Base-by-base conservation (phyloP, 164 flowering plant genomes). In the Malania oleifera region DNA sequence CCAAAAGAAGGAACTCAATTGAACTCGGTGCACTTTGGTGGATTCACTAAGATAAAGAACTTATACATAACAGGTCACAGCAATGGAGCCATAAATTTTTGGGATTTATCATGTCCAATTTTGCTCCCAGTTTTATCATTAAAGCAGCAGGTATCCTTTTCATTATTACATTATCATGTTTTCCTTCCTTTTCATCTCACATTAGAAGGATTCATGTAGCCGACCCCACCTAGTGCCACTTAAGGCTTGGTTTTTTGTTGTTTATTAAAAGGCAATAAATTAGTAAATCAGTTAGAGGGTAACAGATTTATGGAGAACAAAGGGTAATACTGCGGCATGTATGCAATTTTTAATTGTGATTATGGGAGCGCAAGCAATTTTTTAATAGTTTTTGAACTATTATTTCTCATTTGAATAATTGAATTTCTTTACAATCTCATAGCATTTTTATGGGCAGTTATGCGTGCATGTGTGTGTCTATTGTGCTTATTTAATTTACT, bases 21-120 rank as follows among this genome's bases (percentile, higher is more conserved):
- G 56, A 64, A 52, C 43, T 62, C 76, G 14, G 44, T 63, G 39
- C 71, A 52, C 38, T 79, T 78, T 49, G 63, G 63, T 63, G 83
- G 92, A 23, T 81, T 89, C 59, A 34, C 84, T 24, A 82, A 74
- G 70, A 69, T 80, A 14, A 80, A 74, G 64, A 79, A 83, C 62
- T 66, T 92, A 64, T 87, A 75, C 62, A 78, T 89, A 59, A 87
- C 93, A 34, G 98, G 98, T 51, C 98, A 92, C 60, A 68, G 73
- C 59, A 75, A 87, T 62, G 98, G 98, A 64, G 67, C 80, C 31
- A 79, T 89, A 52, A 82, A 80, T 49, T 77, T 92, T 60, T 92
- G 98, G 96, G 98, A 92, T 74, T 70, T 76, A 51, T 76, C 96
- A 22, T 81, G 72, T 56, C 89, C 90, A 18, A 35, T 76, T 57